Percentiles rank a stretch among this genome's conserved stretches.
Evolutionary conservation across 108 stramenopile genomes (phyloP).

Genomic region (Nitzschia sp.): DNA sequence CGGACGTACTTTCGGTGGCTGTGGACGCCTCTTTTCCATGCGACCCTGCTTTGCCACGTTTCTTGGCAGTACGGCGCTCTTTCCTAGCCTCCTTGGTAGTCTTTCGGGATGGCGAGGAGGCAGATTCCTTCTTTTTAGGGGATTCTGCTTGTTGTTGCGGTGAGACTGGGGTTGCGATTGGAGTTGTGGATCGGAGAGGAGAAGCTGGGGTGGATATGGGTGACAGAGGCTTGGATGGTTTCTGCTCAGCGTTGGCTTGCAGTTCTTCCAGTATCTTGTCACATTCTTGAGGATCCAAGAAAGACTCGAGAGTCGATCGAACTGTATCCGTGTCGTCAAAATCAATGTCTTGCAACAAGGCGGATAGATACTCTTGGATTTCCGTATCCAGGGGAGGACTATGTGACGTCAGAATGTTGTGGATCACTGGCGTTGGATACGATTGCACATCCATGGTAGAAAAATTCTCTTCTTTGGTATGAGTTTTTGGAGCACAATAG

Average conservation of each 20-base stretch:
- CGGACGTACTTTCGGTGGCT: background rate
- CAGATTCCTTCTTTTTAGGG: background rate
- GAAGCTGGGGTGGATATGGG: background rate
- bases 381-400: slow-evolving; percentile 18
- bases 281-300: slow-evolving; percentile 13
- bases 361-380: slow-evolving; percentile 14
- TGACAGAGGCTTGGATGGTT: background rate
- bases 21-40: background rate
- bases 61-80: background rate
- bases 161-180: background rate
- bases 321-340: slow-evolving; percentile 4
- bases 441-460: background rate
- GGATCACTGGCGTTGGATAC: background rate
- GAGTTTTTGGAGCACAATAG: too few relatives aligned
- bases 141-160: background rate
- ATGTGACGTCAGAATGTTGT: slow-evolving; percentile 9
- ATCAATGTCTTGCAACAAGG: slow-evolving; percentile 2
- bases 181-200: background rate
- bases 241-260: background rate
- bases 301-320: slow-evolving; percentile 1
- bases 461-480: too few relatives aligned
- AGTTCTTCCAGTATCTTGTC: background rate
- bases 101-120: background rate
- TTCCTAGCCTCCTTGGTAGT: background rate
- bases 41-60: slow-evolving; percentile 4